Conservation (phyloP, 805 yeast species). For the Myxozyma lipomycoides region DNA sequence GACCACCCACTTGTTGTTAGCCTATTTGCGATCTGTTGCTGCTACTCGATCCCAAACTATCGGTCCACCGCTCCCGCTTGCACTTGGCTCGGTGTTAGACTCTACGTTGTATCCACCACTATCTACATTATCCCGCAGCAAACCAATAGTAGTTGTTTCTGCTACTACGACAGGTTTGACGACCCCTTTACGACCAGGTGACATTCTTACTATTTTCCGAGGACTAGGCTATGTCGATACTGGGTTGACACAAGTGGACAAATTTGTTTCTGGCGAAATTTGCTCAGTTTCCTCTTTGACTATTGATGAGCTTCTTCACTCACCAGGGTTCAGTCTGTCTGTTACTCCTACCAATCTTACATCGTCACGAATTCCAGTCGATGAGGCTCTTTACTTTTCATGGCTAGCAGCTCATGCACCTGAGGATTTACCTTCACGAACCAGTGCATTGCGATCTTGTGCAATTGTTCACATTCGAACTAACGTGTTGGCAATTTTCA, state of each 20-base stretch:
- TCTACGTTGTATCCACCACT: slow-evolving; percentile 18
- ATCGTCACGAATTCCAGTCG: not conserved
- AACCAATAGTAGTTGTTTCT: slow-evolving; percentile 5
- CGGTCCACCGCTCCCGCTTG: slow-evolving; percentile 15
- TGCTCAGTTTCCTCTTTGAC: not conserved
- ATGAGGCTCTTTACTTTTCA: not conserved
- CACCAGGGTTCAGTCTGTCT: not conserved
- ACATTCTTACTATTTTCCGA: slow-evolving; percentile 5
- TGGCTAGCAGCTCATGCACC: not conserved
- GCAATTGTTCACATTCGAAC: not conserved
- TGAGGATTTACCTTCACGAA: not conserved
- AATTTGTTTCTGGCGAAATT: not conserved
- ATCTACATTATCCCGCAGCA: not conserved
- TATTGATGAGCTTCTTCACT: not conserved
- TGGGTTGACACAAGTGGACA: not conserved
- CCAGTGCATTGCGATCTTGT: not conserved
- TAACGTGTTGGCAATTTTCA: not conserved
- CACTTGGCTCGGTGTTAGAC: slow-evolving; percentile 21
- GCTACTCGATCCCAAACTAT: slow-evolving; percentile 1
- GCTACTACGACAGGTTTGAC: not conserved
- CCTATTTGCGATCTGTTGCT: slow-evolving; percentile 60
- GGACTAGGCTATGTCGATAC: slow-evolving; percentile 5
- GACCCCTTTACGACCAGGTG: slow-evolving; percentile 1
- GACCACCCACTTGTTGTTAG: slow-evolving; percentile 69
- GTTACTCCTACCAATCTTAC: not conserved